Base-by-base conservation (phyloP, 192 early-diverging fungal species). In the Ambispora gerdemannii region DNA sequence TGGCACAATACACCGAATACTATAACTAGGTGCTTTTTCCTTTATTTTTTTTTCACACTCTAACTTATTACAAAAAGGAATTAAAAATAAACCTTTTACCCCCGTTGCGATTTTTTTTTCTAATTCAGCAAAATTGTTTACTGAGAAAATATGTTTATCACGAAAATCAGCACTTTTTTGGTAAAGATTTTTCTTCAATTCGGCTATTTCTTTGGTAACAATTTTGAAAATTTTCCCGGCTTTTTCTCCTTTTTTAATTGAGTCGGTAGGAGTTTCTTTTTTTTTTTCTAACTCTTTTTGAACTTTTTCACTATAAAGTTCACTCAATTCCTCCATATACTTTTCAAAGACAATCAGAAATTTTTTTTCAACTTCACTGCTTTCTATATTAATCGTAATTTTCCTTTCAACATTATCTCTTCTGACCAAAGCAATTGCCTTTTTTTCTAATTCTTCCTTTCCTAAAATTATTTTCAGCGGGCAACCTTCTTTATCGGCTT, bases 401-500 rank as follows among this genome's bases (percentile, higher is more conserved):
- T 34, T 62, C 19, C 60, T 25, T 31, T 62, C 32, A 3, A 34
- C 15, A 62, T 62, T 15, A 62, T 62, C 60, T 34, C 60, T 62
- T 62, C 32, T 32, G 10, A 62, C 32, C 2, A 62, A 20, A 31
- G 60, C 36, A 38, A 62, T 62, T 62, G 32, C 60, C 3, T 34
- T 34, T 34, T 62, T 62, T 62, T 62, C 27, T 34, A 62, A n/a
- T 62, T 62, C 60, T 2, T 34, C 31, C 2, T 1, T 4, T 34
- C 60, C 60, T 34, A 62, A 34, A 15, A 62, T 34, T 36, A 62
- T 62, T 62, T 62, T 62, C 17, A 62, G 24, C 8, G 60, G 60
- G 24, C 60, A 62, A n/a, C 60, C 60, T 34, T 62, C 60, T 62
- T 62, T 62, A 31, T 62, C 60, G 31, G 35, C 60, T 62, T 62